Conservation (phyloP, 352 stramenopile species). For the Phytophthora syringae region DNA sequence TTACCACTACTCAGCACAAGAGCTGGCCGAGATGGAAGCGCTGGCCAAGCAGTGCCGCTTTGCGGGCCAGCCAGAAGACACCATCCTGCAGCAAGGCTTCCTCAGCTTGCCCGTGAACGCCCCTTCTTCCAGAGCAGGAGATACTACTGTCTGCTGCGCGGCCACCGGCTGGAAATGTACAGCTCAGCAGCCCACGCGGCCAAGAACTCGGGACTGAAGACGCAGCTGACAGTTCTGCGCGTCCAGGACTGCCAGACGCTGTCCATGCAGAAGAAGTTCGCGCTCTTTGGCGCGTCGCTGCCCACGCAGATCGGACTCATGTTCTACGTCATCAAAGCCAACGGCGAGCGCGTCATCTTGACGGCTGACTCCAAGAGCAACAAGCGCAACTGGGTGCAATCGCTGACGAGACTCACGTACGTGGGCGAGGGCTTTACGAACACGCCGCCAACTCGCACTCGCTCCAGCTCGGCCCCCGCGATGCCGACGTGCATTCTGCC, state of each 20-base stretch:
- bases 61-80: conserved; percentile 55
- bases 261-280: conserved; percentile 67
- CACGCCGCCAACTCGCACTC: conserved; percentile 20
- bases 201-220: conserved; percentile 53
- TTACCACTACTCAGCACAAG: conserved; percentile 62
- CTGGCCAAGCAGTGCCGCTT: conserved; percentile 62
- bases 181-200: conserved; percentile 56
- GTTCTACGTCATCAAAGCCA: conserved; percentile 77
- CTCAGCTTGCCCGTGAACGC: conserved; percentile 54
- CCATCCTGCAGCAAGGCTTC: conserved; percentile 74
- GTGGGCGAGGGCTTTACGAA: conserved; percentile 44
- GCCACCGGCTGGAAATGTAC: conserved; percentile 53
- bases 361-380: conserved; percentile 48
- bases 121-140: conserved; percentile 70
- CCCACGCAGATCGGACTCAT: conserved; percentile 57
- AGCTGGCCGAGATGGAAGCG: conserved; percentile 61
- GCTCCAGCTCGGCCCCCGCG: conserved; percentile 28
- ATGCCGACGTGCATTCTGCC: conserved; percentile 12
- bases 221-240: conserved; percentile 55
- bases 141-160: conserved; percentile 73
- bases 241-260: conserved; percentile 67
- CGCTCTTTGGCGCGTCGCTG: conserved; percentile 59
- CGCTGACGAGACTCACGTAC: conserved; percentile 54
- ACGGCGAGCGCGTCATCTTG: conserved; percentile 67
- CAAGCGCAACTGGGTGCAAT: conserved; percentile 69